Conservation (phyloP, 2,329 filamentous ascomycete species). For the Herpotrichia juniperi region DNA sequence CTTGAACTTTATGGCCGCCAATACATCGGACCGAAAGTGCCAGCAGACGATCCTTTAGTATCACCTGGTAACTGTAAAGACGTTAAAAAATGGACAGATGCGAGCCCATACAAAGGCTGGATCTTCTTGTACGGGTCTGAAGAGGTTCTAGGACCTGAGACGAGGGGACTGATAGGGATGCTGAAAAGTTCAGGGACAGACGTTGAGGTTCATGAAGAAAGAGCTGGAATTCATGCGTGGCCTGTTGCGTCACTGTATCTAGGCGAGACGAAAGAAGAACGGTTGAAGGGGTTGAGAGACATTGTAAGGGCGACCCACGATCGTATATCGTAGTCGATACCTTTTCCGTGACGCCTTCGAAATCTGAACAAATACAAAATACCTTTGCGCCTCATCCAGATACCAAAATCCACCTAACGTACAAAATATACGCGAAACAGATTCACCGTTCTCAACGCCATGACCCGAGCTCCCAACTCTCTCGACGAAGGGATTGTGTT, state of each 20-base stretch:
- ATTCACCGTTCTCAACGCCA: not conserved
- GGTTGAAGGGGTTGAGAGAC: constrained; percentile 54
- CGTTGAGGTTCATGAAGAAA: constrained; percentile 65
- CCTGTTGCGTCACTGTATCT: constrained; percentile 71
- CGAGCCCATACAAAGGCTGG: constrained; percentile 70
- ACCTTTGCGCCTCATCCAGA: not conserved
- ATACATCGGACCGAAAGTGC: constrained; percentile 64
- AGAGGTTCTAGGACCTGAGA: constrained; percentile 78
- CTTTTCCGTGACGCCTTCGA: not conserved
- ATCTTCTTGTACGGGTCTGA: constrained; percentile 75
- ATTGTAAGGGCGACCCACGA: constrained; percentile 48
- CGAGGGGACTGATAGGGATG: constrained; percentile 63
- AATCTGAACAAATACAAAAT: not conserved
- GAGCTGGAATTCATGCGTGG: constrained; percentile 80
- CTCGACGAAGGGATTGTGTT: not conserved
- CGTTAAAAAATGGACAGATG: constrained; percentile 67
- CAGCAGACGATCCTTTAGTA: constrained; percentile 61
- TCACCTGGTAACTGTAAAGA: constrained; percentile 76
- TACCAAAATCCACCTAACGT: not conserved
- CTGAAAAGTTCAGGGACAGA: constrained; percentile 61
- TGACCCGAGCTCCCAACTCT: not conserved
- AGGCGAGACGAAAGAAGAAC: constrained; percentile 52
- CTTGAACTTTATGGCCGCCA: constrained; percentile 73
- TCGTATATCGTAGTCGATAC: constrained; percentile 26
- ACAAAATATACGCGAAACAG: not conserved